phyloP scores from a whole-genome alignment of 1,284 basidiomycete species.

The Cutaneotrichosporon spelunceum region DNA sequence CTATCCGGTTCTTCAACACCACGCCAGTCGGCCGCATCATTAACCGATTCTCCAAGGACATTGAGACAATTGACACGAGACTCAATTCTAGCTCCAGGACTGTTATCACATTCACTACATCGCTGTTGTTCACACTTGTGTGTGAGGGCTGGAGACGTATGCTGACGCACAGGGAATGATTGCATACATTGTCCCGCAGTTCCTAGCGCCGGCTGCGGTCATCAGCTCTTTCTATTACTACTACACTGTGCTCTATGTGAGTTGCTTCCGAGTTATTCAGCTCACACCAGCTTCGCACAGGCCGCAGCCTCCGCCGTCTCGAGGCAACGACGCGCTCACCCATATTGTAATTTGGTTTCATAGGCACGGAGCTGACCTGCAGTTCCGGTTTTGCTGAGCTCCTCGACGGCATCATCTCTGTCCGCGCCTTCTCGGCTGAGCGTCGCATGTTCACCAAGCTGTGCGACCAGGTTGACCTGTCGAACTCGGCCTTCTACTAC shows the following conservation, averaged over 20 bases:
- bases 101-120: slow-evolving; percentile 69
- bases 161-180: slow-evolving; percentile 33
- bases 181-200: slow-evolving; percentile 67
- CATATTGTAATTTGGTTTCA: slow-evolving; percentile 35
- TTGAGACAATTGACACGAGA: slow-evolving; percentile 71
- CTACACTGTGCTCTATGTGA: slow-evolving; percentile 63
- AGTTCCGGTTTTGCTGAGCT: slow-evolving; percentile 70
- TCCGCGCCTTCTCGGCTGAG: slow-evolving; percentile 83
- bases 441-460: slow-evolving; percentile 68
- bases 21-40: slow-evolving; percentile 61
- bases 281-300: slow-evolving; percentile 55
- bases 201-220: slow-evolving; percentile 66
- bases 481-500: slow-evolving; percentile 52
- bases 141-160: slow-evolving; percentile 10
- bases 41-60: slow-evolving; percentile 75
- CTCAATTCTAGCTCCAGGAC: slow-evolving; percentile 67
- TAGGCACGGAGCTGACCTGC: neutral
- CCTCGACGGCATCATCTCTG: slow-evolving; percentile 72
- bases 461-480: slow-evolving; percentile 68
- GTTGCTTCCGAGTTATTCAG: neutral
- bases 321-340: slow-evolving; percentile 55
- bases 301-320: slow-evolving; percentile 72
- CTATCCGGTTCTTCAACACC: slow-evolving; percentile 50
- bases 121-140: slow-evolving; percentile 63
- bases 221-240: slow-evolving; percentile 62